Base-by-base conservation (phyloP, 2,329 filamentous ascomycete genomes). In the Phialophora tarda region DNA sequence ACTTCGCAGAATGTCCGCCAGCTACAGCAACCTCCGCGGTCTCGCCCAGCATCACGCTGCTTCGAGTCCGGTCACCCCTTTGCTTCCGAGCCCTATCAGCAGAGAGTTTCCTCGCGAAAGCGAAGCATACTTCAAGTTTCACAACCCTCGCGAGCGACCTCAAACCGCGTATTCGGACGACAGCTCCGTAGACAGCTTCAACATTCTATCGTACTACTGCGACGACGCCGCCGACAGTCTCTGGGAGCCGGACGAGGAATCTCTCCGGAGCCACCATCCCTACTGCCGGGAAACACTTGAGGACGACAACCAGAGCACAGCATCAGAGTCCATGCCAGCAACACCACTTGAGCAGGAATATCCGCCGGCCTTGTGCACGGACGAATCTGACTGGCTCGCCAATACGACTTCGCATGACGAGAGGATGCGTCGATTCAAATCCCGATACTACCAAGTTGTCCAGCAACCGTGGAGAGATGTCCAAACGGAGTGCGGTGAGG, bases 151-250 rank as follows among this genome's bases (percentile, higher is more conserved):
- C 41, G 32, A 32, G 7, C n/a, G 17, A 12, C 34, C 12, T 26
- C 26, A 17, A n/a, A 59, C 50, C 8, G 47, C 56, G 44, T 34
- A 32, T 6, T 63, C 47, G 11, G 30, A 62, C 38, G 66, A 71
- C 26, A 62, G 59, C 32, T 67, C 64, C 11, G 48, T 70, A 17
- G 62, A 70, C 26, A 69, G 65, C 48, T 48, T 70, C 14, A 64
- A 69, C 28, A 72, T 72, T 21, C 38, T 72, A 28, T 68, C 69
- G n/a, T 67, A 67, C 48, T 72, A 72, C 44, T 65, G 61, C 56
- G 56, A 66, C 53, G 63, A 69, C 11, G 12, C 17, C 14, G 28
- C 51, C 17, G 30, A 38, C 23, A 21, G 17, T 55, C 17, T 21
- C 14, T 21, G n/a, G n/a, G 10, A 55, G 53, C 53, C 53, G 28